Conservation (phyloP, 176 grass and related monocot genomes). For the Ensete glaucum region DNA sequence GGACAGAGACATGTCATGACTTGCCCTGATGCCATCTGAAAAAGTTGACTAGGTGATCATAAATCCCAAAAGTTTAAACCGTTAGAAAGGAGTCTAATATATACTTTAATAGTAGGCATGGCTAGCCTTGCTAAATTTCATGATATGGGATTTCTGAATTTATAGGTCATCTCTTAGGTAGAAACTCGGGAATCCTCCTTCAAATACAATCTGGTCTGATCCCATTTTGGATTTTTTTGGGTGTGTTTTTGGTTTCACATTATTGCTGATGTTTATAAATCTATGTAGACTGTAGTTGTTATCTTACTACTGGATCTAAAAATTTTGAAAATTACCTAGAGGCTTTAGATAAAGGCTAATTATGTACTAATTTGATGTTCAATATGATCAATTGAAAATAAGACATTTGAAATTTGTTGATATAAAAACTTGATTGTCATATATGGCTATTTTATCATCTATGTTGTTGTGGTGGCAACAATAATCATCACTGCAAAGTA, state of each 20-base stretch:
- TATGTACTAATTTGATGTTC: neutral
- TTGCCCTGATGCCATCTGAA: too few relatives aligned
- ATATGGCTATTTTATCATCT: too few relatives aligned
- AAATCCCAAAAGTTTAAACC: too few relatives aligned
- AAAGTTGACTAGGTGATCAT: too few relatives aligned
- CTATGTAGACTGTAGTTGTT: neutral
- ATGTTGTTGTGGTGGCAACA: too few relatives aligned
- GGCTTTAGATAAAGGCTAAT: too few relatives aligned
- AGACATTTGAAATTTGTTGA: neutral
- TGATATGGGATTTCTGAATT: neutral
- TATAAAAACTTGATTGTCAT: neutral
- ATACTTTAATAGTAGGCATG: neutral
- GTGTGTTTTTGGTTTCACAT: neutral
- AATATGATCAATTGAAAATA: neutral
- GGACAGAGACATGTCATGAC: too few relatives aligned
- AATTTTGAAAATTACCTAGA: too few relatives aligned
- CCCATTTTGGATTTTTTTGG: neutral
- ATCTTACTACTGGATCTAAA: neutral
- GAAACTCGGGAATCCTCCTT: neutral
- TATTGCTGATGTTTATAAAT: neutral
- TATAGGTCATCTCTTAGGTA: neutral
- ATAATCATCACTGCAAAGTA: too few relatives aligned
- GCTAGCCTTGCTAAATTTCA: neutral
- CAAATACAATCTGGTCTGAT: neutral
- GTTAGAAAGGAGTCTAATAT: too few relatives aligned